A percentile compares a stretch with the other conserved stretches of the same genome.
These are phyloP conservation scores for Trichoderma atroviride DNA, from an alignment of 2,329 filamentous ascomycete genomes.

Conservation along the genomic window DNA sequence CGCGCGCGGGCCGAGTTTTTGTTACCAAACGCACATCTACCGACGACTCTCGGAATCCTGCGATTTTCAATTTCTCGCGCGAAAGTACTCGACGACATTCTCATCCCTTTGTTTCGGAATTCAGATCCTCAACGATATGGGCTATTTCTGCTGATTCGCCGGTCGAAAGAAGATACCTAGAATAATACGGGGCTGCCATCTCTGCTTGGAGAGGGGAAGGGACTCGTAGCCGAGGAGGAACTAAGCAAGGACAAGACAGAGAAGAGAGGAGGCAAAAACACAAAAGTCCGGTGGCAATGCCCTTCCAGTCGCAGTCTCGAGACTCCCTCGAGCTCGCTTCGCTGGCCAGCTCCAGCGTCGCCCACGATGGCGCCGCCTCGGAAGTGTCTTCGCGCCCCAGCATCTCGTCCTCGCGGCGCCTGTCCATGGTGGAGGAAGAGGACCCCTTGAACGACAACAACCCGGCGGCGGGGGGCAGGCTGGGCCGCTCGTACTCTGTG, in stretches of 20 bases:
- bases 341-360: constrained; percentile 76
- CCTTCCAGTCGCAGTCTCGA: constrained; percentile 59
- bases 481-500: constrained; percentile 77
- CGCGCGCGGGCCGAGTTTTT: not conserved
- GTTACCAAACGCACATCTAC: not conserved
- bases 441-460: constrained; percentile 70
- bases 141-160: constrained; percentile 32
- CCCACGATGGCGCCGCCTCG: constrained; percentile 57
- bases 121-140: constrained; percentile 32
- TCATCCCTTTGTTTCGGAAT: not conserved
- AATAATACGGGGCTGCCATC: not conserved
- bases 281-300: constrained; percentile 41
- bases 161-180: constrained; percentile 15
- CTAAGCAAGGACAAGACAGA: not conserved
- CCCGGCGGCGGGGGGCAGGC: constrained; percentile 47
- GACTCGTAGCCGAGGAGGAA: constrained; percentile 1
- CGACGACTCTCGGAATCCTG: not conserved
- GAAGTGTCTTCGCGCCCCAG: constrained; percentile 79
- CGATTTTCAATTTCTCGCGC: not conserved
- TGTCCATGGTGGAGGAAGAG: constrained; percentile 80
- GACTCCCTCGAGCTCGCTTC: constrained; percentile 97
- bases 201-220: not conserved
- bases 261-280: constrained; percentile 11
- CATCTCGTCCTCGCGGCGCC: constrained; percentile 85
- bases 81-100: not conserved